phyloP scores from a whole-genome alignment of 179 eudicot genomes.

The Drosera spatulata region DNA sequence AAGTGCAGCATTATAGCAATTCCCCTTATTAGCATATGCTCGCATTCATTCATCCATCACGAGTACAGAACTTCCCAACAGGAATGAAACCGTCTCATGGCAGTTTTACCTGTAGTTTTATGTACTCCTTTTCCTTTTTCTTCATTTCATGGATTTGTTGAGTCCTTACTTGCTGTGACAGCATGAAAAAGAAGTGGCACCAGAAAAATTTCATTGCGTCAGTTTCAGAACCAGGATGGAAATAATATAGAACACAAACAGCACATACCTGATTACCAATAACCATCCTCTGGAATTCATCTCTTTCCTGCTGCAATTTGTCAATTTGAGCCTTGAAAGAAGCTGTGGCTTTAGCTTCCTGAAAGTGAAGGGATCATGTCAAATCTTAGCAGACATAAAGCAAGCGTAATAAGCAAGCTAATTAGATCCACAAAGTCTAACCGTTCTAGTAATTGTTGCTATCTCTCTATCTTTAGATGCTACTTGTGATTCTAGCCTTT shows the following conservation, averaged over 20 bases:
- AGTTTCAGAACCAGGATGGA: not conserved
- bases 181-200: conserved; percentile 6
- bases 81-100: too few species aligned
- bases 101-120: conserved; percentile 66
- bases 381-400: not conserved
- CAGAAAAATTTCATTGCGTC: not conserved
- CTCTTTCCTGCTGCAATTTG: conserved; percentile 86
- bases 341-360: conserved; percentile 95
- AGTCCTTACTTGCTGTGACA: conserved; percentile 76
- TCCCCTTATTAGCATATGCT: not conserved
- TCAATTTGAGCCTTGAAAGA: conserved; percentile 78
- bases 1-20: conserved; percentile 1
- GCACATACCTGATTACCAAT: conserved; percentile 79
- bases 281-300: conserved; percentile 97
- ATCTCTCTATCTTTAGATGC: conserved; percentile 88
- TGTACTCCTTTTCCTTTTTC: conserved; percentile 90
- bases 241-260: not conserved
- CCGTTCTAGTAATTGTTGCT: conserved; percentile 91
- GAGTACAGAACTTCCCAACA: not conserved
- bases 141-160: conserved; percentile 99
- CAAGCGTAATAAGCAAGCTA: not conserved
- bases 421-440: conserved; percentile 16
- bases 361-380: conserved; percentile 2
- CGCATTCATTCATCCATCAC: not conserved
- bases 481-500: conserved; percentile 81